phyloP scores from a whole-genome alignment of 495 filamentous ascomycete species.

The Gamarada debralockiae region DNA sequence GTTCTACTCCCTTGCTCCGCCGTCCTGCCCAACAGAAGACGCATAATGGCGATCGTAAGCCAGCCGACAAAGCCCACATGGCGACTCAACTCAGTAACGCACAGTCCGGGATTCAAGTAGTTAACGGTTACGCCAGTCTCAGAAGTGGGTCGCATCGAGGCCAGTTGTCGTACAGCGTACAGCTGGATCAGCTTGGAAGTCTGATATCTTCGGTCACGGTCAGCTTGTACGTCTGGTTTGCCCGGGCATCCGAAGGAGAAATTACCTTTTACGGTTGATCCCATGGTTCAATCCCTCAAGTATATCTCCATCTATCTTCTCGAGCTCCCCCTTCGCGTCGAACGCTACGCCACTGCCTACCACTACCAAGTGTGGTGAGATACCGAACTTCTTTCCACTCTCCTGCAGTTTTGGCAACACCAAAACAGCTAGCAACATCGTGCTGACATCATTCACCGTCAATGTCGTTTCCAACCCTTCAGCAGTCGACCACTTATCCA shows the following conservation, averaged over 20 bases:
- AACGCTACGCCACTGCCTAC: constrained; percentile 1
- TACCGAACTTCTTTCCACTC: constrained; percentile 10
- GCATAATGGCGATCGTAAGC: neutral
- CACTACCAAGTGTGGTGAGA: neutral
- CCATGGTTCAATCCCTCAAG: constrained; percentile 26
- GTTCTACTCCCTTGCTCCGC: constrained; percentile 39
- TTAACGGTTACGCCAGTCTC: constrained; percentile 32
- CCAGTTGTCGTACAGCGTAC: constrained; percentile 40
- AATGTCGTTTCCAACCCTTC: constrained; percentile 26
- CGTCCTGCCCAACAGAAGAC: constrained; percentile 22
- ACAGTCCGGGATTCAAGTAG: constrained; percentile 37
- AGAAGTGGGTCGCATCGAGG: constrained; percentile 16
- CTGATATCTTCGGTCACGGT: constrained; percentile 12
- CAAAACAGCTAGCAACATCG: constrained; percentile 38
- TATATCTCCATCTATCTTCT: constrained; percentile 13
- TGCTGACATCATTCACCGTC: constrained; percentile 42
- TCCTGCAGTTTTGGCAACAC: constrained; percentile 26
- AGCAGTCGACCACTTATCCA: neutral
- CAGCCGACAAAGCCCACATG: neutral
- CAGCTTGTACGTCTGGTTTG: constrained; percentile 7
- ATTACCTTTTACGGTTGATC: constrained; percentile 3
- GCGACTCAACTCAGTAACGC: constrained; percentile 31
- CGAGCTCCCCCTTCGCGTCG: neutral
- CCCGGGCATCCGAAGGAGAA: neutral
- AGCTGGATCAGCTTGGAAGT: constrained; percentile 43